Evolutionary conservation across 139 green algal genomes (phyloP).

Genomic region (Micractinium sp.): DNA sequence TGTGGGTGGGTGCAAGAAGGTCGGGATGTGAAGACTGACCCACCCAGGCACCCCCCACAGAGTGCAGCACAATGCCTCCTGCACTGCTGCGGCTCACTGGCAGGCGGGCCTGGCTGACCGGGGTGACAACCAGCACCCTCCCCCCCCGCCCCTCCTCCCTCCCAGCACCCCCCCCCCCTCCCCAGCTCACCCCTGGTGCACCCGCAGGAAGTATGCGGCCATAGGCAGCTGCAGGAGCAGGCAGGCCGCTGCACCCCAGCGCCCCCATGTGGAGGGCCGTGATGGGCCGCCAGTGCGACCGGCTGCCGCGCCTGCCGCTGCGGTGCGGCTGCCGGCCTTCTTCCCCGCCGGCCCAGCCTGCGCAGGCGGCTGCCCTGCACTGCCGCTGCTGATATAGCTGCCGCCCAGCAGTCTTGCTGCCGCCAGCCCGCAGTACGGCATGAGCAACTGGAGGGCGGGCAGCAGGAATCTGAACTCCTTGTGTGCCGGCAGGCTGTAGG

Average conservation of each 20-base stretch:
- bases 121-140: background rate
- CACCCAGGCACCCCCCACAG: background rate
- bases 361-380: background rate
- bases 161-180: no score
- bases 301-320: background rate
- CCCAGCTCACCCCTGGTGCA: conserved; percentile 47
- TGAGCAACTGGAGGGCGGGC: conserved; percentile 56
- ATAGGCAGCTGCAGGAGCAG: conserved; percentile 44
- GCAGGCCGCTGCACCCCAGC: conserved; percentile 1
- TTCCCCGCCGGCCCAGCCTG: no score
- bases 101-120: background rate
- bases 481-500: conserved; percentile 63
- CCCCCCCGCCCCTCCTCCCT: no score
- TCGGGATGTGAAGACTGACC: conserved; percentile 4
- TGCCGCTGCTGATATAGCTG: background rate
- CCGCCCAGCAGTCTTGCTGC: background rate
- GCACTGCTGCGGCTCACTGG: background rate
- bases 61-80: background rate
- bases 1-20: conserved; percentile 11
- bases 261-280: background rate
- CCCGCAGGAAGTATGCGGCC: conserved; percentile 48
- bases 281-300: background rate
- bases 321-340: background rate
- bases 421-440: conserved; percentile 47
- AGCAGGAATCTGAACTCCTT: conserved; percentile 72